Percentiles rank a stretch among this genome's conserved stretches.
Conservation (phyloP, 2,329 filamentous ascomycete genomes). For the Colletotrichum chlorophyti region DNA sequence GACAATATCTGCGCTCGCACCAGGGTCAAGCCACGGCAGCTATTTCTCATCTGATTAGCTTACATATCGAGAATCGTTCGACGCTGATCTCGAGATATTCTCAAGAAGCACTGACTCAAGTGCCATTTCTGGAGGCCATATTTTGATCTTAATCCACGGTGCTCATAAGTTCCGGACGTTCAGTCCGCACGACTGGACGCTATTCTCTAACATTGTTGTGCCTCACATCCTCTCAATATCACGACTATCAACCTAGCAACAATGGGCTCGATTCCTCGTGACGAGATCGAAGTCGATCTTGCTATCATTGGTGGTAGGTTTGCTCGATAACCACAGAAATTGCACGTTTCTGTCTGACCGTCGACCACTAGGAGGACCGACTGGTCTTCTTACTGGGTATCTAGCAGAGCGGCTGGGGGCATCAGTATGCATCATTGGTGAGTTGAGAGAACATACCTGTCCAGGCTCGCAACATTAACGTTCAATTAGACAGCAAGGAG, state of each 20-base stretch:
- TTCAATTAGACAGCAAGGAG: slow-evolving; percentile 44
- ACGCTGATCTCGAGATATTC: background rate
- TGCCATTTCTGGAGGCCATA: background rate
- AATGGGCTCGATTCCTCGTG: slow-evolving; percentile 27
- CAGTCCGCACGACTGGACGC: too few species aligned
- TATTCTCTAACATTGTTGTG: background rate
- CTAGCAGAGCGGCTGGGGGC: slow-evolving; percentile 49
- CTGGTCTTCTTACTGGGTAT: slow-evolving; percentile 51
- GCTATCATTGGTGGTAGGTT: slow-evolving; percentile 44
- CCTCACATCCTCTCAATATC: background rate
- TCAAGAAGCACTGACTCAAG: background rate
- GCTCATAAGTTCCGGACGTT: too few species aligned
- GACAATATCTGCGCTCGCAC: background rate
- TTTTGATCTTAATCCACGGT: background rate
- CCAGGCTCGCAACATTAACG: background rate
- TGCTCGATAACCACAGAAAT: background rate
- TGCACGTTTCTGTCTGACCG: too few species aligned
- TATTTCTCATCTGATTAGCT: slow-evolving; percentile 11
- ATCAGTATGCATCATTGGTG: slow-evolving; percentile 47
- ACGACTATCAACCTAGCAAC: background rate
- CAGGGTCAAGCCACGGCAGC: background rate
- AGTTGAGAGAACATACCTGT: slow-evolving; percentile 1
- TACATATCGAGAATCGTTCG: slow-evolving; percentile 9
- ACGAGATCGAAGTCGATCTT: slow-evolving; percentile 38
- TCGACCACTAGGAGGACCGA: slow-evolving; percentile 46